Conservation (phyloP, 208 protist genomes). For the Lotmaria passim region DNA sequence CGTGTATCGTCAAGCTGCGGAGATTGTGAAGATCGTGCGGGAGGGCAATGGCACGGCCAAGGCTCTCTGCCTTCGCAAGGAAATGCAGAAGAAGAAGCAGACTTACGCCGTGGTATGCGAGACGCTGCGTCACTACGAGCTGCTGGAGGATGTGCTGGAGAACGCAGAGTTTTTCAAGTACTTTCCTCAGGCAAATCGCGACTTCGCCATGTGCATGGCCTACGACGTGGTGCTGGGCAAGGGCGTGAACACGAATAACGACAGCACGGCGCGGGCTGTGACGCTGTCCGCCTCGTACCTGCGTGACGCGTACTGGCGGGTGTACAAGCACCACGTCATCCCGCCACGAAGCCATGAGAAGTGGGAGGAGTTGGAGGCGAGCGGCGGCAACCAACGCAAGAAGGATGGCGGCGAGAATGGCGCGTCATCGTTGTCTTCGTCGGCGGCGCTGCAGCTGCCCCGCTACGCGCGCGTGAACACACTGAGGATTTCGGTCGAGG, state of each 20-base stretch:
- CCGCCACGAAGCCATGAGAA: slow-evolving; percentile 58
- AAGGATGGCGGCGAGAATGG: slow-evolving; percentile 21
- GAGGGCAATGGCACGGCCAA: slow-evolving; percentile 85
- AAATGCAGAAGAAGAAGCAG: slow-evolving; percentile 93
- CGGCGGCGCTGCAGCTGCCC: slow-evolving; percentile 46
- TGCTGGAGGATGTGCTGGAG: slow-evolving; percentile 86
- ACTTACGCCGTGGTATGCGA: slow-evolving; percentile 93
- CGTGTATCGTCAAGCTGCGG: slow-evolving; percentile 87
- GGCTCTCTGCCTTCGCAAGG: slow-evolving; percentile 90
- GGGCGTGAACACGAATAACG: slow-evolving; percentile 84
- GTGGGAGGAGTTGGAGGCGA: slow-evolving; percentile 37
- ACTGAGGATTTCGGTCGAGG: slow-evolving; percentile 78
- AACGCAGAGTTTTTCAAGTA: slow-evolving; percentile 86
- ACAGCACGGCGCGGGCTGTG: slow-evolving; percentile 82
- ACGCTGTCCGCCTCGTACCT: slow-evolving; percentile 70
- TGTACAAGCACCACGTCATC: slow-evolving; percentile 83
- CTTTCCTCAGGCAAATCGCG: slow-evolving; percentile 69
- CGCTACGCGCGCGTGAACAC: slow-evolving; percentile 91
- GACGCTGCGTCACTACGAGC: slow-evolving; percentile 87
- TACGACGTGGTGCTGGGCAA: slow-evolving; percentile 90
- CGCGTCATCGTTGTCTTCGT: neutral
- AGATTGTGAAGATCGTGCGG: slow-evolving; percentile 76
- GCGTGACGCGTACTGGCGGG: slow-evolving; percentile 80
- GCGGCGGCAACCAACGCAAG: neutral
- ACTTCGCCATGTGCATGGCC: slow-evolving; percentile 83